Conservation (phyloP, 2,329 filamentous ascomycete genomes). For the Penicillium sp. region DNA sequence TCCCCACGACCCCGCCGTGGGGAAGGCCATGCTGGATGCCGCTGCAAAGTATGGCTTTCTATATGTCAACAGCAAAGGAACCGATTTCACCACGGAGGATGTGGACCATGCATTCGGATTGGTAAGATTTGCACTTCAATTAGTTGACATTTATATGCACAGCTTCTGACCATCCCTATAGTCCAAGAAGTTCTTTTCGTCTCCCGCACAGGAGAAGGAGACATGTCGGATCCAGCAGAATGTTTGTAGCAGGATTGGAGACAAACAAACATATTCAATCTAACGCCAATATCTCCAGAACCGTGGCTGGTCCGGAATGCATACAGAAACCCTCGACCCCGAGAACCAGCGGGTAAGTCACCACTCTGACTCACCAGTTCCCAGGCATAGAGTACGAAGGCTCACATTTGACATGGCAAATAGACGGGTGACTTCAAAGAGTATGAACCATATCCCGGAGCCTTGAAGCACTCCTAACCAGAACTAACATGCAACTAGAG, state of each 20-base stretch:
- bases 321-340: constrained; percentile 78
- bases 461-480: background rate
- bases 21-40: constrained; percentile 63
- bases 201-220: constrained; percentile 62
- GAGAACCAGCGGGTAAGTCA: constrained; percentile 61
- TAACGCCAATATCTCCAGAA: constrained; percentile 47
- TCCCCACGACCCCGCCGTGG: constrained; percentile 51
- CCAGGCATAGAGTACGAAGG: background rate
- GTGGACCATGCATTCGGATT: constrained; percentile 66
- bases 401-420: constrained; percentile 9
- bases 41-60: constrained; percentile 79
- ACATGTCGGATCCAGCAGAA: constrained; percentile 63
- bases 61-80: constrained; percentile 68
- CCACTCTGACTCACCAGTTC: background rate
- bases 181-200: constrained; percentile 65
- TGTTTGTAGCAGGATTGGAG: constrained; percentile 26
- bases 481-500: constrained; percentile 44
- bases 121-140: constrained; percentile 41
- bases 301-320: constrained; percentile 79
- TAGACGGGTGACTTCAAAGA: constrained; percentile 82
- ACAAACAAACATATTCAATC: background rate
- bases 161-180: constrained; percentile 27
- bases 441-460: constrained; percentile 40
- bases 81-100: constrained; percentile 56
- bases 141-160: background rate